These are phyloP conservation scores for Dipodascopsis tothii DNA, from an alignment of 805 yeast genomes.

Conservation along the genomic window DNA sequence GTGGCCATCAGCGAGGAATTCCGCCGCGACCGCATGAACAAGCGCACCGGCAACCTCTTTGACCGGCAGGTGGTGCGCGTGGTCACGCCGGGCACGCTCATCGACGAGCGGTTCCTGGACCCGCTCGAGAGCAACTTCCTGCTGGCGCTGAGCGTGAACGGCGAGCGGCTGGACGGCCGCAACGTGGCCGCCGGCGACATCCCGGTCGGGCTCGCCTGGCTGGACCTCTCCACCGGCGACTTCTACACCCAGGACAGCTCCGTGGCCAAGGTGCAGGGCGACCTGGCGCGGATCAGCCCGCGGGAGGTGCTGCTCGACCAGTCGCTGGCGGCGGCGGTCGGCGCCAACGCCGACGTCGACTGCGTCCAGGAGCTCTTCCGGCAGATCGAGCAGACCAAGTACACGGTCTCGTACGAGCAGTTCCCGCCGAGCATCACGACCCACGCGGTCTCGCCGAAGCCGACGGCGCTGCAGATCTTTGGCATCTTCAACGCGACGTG, in stretches of 20 bases:
- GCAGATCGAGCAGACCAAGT: constrained; percentile 16
- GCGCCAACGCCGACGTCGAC: neutral
- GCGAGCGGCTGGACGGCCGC: neutral
- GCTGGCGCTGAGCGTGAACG: constrained; percentile 41
- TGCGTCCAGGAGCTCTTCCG: constrained; percentile 2
- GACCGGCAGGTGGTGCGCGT: constrained; percentile 69
- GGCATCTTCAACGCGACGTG: neutral
- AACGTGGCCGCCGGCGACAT: neutral
- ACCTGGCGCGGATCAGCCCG: constrained; percentile 71
- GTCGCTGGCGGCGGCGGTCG: neutral
- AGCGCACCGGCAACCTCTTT: constrained; percentile 29
- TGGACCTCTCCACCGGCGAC: constrained; percentile 78
- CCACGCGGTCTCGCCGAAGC: neutral
- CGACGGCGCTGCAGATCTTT: neutral
- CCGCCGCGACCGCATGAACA: constrained; percentile 7
- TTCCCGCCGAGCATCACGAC: neutral
- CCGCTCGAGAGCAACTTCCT: constrained; percentile 64
- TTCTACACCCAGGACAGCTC: constrained; percentile 61
- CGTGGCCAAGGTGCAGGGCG: constrained; percentile 55
- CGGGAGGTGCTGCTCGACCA: constrained; percentile 56
- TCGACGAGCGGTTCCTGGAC: constrained; percentile 78
- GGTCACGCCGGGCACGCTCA: constrained; percentile 85
- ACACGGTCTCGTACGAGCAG: constrained; percentile 38
- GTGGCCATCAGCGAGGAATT: constrained; percentile 81
- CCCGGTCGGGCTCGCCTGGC: constrained; percentile 72